Base-by-base conservation (phyloP, 108 stramenopile species). In the Pseudonitzschia multiseries region DNA sequence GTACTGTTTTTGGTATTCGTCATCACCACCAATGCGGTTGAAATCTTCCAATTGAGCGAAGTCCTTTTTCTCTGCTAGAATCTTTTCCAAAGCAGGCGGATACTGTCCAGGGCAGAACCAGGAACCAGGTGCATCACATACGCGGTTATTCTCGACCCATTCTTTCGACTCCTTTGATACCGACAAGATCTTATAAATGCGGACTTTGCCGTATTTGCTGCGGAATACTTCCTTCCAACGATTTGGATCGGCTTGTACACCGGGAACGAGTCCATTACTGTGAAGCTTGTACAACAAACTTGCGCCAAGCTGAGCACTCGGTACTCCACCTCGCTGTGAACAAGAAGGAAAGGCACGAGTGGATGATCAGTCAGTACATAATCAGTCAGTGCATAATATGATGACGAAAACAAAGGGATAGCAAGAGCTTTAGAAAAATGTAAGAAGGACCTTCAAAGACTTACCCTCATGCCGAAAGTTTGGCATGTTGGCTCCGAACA, bases 151-250 rank as follows among this genome's bases (percentile, higher is more conserved):
- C 14, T 79, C 77, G 8, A 92, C 89, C 94, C 95, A 96, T 57
- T 87, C 83, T 80, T 96, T 96, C 65, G 86, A 88, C 74, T 95
- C 93, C 72, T 90, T 71, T 10, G 89, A 91, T 29, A 97, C 95
- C 54, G 84, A 89, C 81, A 90, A 48, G 18, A 99, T 84, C 84
- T 92, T 91, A 90, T 84, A 99, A 80, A 99, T 98, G 60, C 99
- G 93, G 32, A 97, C 97, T 74, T 96, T 97, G 40, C 98, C 97
- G 84, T 98, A 89, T 73, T 97, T 89, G 74, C 86, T 89, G 51
- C 83, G 86, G 74, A 90, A 98, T 0, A 95, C 97, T 79, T 98
- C 96, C 68, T 88, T 85, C 21, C 71, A 79, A 60, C 79, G 76
- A 67, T 84, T 78, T 48, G 65, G 72, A 79, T 93, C 90, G 12